phyloP scores from a whole-genome alignment of 306 rosid genomes.

The Quercus engelmannii region DNA sequence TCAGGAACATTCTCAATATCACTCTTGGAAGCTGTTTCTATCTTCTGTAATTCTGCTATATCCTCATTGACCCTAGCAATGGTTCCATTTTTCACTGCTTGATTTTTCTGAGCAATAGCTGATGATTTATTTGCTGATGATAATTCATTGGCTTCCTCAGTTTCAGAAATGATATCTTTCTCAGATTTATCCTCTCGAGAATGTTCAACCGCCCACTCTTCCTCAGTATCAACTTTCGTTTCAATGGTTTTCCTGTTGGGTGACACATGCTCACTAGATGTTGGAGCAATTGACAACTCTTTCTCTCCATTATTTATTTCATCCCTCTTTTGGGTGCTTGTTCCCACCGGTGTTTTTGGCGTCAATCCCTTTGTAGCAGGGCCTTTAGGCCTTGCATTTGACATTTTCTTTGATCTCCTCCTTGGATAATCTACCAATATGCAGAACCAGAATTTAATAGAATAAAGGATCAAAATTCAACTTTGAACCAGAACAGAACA shows the following conservation, averaged over 20 bases:
- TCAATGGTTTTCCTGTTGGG: constrained; percentile 27
- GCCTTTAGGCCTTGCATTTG: constrained; percentile 45
- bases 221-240: constrained; percentile 23
- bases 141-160: constrained; percentile 28
- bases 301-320: constrained; percentile 34
- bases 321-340: constrained; percentile 37
- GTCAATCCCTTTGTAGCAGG: constrained; percentile 52
- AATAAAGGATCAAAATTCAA: background rate
- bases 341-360: constrained; percentile 37
- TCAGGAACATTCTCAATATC: constrained; percentile 28
- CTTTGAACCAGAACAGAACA: background rate
- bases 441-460: background rate
- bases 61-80: constrained; percentile 33
- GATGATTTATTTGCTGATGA: constrained; percentile 25
- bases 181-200: constrained; percentile 33
- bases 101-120: constrained; percentile 22
- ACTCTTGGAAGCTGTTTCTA: constrained; percentile 25
- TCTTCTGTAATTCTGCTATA: constrained; percentile 11
- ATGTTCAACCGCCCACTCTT: constrained; percentile 33
- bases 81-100: constrained; percentile 30
- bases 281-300: constrained; percentile 41
- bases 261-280: constrained; percentile 36
- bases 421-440: constrained; percentile 54
- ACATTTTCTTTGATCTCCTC: constrained; percentile 54
- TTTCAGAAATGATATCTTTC: constrained; percentile 30